phyloP scores from a whole-genome alignment of 2,329 filamentous ascomycete species.

The Ramichloridium luteum region DNA sequence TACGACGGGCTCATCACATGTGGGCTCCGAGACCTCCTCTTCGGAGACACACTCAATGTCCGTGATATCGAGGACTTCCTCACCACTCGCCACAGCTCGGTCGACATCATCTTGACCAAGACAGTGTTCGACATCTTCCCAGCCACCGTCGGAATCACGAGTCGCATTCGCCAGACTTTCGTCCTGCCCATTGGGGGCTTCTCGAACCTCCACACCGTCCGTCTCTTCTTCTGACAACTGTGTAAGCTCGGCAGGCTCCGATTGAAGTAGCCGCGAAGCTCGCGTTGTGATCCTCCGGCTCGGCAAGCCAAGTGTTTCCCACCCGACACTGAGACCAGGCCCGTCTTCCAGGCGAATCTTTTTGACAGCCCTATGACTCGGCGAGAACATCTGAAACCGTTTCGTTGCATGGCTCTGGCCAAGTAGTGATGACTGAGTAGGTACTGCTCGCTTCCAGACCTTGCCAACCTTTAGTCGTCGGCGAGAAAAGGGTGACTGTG shows the following conservation, averaged over 20 bases:
- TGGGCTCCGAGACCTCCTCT: too few relatives aligned
- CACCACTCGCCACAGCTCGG: constrained; percentile 8
- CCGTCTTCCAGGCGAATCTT: constrained; percentile 27
- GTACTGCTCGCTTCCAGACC: constrained; percentile 38
- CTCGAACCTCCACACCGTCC: constrained; percentile 2
- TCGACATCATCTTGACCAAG: constrained; percentile 17
- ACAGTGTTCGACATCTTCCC: neutral
- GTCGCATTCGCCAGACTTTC: too few relatives aligned
- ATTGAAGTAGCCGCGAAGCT: constrained; percentile 6
- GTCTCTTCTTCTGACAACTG: constrained; percentile 14
- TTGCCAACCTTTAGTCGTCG: constrained; percentile 23
- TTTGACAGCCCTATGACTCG: constrained; percentile 30
- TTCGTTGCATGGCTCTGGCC: too few relatives aligned
- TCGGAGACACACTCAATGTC: too few relatives aligned
- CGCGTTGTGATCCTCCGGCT: constrained; percentile 21
- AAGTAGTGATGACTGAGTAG: too few relatives aligned
- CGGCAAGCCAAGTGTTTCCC: constrained; percentile 21
- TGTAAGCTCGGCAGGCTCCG: constrained; percentile 10
- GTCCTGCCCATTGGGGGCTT: neutral
- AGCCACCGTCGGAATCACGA: too few relatives aligned
- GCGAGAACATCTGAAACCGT: too few relatives aligned
- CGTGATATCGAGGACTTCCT: constrained; percentile 7
- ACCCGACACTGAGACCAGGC: constrained; percentile 13
- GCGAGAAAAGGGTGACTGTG: constrained; percentile 31
- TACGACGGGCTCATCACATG: too few relatives aligned